Base-by-base conservation (phyloP, 2,329 filamentous ascomycete species). In the Huntiella bhutanensis region DNA sequence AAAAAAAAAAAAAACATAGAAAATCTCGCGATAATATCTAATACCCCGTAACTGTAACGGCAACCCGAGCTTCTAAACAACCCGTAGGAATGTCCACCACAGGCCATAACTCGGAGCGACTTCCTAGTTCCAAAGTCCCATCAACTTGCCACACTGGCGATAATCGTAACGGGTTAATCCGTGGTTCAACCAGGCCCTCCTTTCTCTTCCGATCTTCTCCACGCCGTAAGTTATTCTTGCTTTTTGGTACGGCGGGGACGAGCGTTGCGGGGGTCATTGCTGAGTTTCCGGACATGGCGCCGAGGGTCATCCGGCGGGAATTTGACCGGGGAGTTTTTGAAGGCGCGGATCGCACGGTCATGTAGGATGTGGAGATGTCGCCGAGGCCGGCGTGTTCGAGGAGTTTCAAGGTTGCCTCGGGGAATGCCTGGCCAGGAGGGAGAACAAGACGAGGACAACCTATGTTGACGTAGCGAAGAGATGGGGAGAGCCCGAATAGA, bases 61-160 rank as follows among this genome's bases (percentile, higher is more conserved):
- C 42, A 4, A 34, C 33, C 16, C 33, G 13, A 3, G 8, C 17
- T 11, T 42, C 40, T 5, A 42, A 32, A 28, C 40, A 15, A 7
- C 28, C 10, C 8, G 12, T 13, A 8, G 41, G 41, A 15, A 34
- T 43, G 5, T 33, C 32, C 5, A 43, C 7, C n/a, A 33, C 41
- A 2, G 41, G 41, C 41, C 41, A 45, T 10, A 17, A 34, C 15
- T 36, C 16, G 2, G 33, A 35, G 22, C 38, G 28, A 33, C 33
- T 47, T 34, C 12, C 47, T 35, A 19, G 15, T 32, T 28, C 35
- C 19, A 41, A 15, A 7, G 17, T 42, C 10, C 47, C 47, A 15
- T 49, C 47, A 13, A 41, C 47, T 4, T 42, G 41, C 47, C 47
- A 49, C 5, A 49, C 47, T 12, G 47, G 47, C 41, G 45, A 41